Conservation (phyloP, 169 alveolate species). For the Pseudocohnilembus persalinus region DNA sequence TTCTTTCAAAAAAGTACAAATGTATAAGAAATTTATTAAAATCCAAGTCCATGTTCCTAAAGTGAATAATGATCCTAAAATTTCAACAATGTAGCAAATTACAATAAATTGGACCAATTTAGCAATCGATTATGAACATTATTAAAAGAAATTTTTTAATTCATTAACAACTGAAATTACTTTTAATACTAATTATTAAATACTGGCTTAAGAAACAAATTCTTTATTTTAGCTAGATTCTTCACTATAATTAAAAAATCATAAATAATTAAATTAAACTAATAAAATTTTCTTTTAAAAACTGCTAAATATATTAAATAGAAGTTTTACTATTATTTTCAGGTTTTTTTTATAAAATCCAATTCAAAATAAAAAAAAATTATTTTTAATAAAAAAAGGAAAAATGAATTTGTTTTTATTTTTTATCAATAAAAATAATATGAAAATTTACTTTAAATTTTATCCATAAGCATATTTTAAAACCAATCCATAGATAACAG, state of each 20-base stretch:
- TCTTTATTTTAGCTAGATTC: background rate
- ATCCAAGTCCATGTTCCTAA: background rate
- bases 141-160: background rate
- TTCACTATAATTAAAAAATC: background rate
- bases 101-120: background rate
- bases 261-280: too few species aligned
- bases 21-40: background rate
- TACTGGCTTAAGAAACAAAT: background rate
- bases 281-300: too few species aligned
- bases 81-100: background rate
- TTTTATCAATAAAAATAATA: too few species aligned
- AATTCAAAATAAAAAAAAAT: too few species aligned
- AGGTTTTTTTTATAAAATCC: too few species aligned
- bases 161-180: background rate
- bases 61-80: background rate
- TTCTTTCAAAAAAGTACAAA: background rate
- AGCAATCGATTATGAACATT: background rate
- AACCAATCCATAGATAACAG: background rate
- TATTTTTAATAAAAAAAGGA: too few species aligned
- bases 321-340: background rate
- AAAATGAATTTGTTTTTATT: too few species aligned
- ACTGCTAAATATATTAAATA: too few species aligned
- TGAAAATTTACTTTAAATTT: background rate
- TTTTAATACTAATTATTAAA: background rate
- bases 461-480: background rate